Percentiles rank a stretch among this genome's conserved stretches.
phyloP scores from a whole-genome alignment of 148 eudicot genomes.

The Linanthus parryae region DNA sequence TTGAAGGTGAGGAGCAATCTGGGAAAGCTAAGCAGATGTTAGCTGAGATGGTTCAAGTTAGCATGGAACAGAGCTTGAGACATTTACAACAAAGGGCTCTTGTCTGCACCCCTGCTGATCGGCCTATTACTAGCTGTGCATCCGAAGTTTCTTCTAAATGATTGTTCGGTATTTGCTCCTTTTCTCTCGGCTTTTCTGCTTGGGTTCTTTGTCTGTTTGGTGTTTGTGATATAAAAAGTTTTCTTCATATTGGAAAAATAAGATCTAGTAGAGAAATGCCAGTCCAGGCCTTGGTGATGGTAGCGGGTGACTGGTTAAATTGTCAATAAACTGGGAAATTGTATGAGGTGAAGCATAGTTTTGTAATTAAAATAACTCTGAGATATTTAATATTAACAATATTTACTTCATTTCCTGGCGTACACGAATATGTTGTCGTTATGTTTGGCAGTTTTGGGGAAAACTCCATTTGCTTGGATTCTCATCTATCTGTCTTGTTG shows the following conservation, averaged over 20 bases:
- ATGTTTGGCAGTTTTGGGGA: too few species aligned
- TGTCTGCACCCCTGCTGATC: conserved; percentile 63
- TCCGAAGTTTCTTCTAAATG: conserved; percentile 58
- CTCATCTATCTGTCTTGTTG: too few species aligned
- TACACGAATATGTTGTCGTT: too few species aligned
- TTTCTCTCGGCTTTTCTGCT: background rate
- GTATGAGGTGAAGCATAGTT: background rate
- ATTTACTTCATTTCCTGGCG: too few species aligned
- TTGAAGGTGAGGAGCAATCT: conserved; percentile 75
- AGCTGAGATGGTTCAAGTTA: conserved; percentile 95
- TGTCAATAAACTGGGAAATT: conserved; percentile 22
- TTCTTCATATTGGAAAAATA: conserved; percentile 3
- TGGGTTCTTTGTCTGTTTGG: background rate
- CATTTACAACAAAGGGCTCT: conserved; percentile 86
- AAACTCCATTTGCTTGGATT: too few species aligned
- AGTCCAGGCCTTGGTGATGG: conserved; percentile 75
- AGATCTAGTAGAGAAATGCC: conserved; percentile 34
- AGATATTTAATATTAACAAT: too few species aligned
- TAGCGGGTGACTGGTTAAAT: conserved; percentile 67
- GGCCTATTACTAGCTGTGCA: conserved; percentile 38
- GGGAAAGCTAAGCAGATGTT: conserved; percentile 94
- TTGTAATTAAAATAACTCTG: too few species aligned
- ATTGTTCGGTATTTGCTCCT: conserved; percentile 6
- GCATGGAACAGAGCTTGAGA: conserved; percentile 96
- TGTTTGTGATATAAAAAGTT: conserved; percentile 2